A percentile compares a stretch with the other conserved stretches of the same genome.
Conservation (phyloP, 2,329 filamentous ascomycete species). For the Talaromyces sp. region DNA sequence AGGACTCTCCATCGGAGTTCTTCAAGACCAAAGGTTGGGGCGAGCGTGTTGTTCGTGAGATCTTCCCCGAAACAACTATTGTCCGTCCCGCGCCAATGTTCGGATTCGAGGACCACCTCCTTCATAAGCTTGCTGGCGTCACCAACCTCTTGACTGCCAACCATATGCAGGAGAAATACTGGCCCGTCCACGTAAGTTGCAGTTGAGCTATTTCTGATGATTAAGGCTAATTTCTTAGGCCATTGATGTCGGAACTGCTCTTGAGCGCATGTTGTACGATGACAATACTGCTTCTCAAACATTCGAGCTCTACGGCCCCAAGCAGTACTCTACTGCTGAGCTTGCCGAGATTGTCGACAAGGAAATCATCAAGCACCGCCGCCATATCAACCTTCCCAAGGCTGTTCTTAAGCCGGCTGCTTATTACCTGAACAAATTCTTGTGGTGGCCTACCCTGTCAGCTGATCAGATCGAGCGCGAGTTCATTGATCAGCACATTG, state of each 20-base stretch:
- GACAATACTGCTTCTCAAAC: conserved; percentile 88
- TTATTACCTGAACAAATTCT: conserved; percentile 68
- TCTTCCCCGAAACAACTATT: conserved; percentile 96
- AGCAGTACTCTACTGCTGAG: conserved; percentile 83
- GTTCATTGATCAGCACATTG: conserved; percentile 89
- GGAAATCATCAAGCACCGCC: conserved; percentile 85
- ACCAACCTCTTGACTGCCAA: conserved; percentile 86
- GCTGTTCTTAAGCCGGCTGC: conserved; percentile 71
- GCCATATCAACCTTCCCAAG: conserved; percentile 90
- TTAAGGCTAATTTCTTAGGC: conserved; percentile 49
- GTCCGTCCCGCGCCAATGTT: conserved; percentile 92
- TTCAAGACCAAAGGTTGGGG: conserved; percentile 84
- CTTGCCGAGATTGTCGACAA: conserved; percentile 83
- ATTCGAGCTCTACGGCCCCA: conserved; percentile 90
- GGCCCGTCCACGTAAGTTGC: conserved; percentile 78
- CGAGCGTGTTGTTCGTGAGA: conserved; percentile 77
- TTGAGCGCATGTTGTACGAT: conserved; percentile 87
- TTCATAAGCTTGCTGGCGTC: conserved; percentile 76
- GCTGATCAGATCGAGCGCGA: conserved; percentile 86
- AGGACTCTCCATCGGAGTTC: conserved; percentile 80
- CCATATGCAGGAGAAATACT: conserved; percentile 86
- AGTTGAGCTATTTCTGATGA: neutral
- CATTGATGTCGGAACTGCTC: conserved; percentile 83
- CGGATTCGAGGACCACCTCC: conserved; percentile 88
- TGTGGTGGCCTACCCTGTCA: conserved; percentile 87